Percentiles rank a stretch among this genome's conserved stretches.
Evolutionary conservation across 2,329 filamentous ascomycete genomes (phyloP).

Genomic region (Bimuria novae-zelandiae): DNA sequence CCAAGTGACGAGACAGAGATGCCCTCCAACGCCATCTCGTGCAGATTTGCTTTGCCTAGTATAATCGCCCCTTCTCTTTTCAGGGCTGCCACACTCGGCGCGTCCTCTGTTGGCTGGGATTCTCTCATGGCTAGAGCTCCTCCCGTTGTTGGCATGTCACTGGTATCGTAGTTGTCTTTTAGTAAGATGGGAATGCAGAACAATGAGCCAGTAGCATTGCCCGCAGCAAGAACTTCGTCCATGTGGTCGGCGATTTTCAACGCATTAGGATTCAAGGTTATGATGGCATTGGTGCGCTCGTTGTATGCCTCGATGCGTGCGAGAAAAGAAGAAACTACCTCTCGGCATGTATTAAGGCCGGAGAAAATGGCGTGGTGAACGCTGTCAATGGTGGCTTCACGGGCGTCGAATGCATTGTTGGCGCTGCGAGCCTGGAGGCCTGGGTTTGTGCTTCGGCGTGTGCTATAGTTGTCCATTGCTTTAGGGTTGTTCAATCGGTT

Average conservation of each 20-base stretch:
- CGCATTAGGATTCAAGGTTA: conserved; percentile 57
- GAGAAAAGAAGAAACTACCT: conserved; percentile 60
- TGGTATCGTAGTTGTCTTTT: conserved; percentile 67
- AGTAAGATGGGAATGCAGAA: conserved; percentile 66
- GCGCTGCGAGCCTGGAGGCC: conserved; percentile 13
- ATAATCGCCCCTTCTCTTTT: conserved; percentile 59
- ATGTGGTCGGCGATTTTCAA: conserved; percentile 55
- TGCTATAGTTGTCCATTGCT: too few relatives aligned
- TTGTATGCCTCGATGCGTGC: conserved; percentile 63
- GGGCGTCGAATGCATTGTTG: conserved; percentile 53
- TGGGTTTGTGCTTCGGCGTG: too few relatives aligned
- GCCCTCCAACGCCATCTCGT: conserved; percentile 68
- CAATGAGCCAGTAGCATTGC: conserved; percentile 57
- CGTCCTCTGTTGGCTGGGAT: conserved; percentile 55
- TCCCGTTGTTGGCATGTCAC: conserved; percentile 62
- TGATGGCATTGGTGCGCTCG: conserved; percentile 61
- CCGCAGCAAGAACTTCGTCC: conserved; percentile 53
- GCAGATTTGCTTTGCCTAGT: conserved; percentile 62
- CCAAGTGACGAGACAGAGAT: conserved; percentile 65
- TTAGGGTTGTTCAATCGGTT: too few relatives aligned
- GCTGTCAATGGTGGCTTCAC: conserved; percentile 63
- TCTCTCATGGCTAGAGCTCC: conserved; percentile 56
- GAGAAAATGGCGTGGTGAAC: conserved; percentile 62
- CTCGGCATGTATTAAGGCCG: conserved; percentile 58
- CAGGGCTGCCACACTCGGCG: conserved; percentile 56